A percentile compares a stretch with the other conserved stretches of the same genome.
phyloP scores from a whole-genome alignment of 2,329 filamentous ascomycete species.

The Intubia oerlemansii region DNA sequence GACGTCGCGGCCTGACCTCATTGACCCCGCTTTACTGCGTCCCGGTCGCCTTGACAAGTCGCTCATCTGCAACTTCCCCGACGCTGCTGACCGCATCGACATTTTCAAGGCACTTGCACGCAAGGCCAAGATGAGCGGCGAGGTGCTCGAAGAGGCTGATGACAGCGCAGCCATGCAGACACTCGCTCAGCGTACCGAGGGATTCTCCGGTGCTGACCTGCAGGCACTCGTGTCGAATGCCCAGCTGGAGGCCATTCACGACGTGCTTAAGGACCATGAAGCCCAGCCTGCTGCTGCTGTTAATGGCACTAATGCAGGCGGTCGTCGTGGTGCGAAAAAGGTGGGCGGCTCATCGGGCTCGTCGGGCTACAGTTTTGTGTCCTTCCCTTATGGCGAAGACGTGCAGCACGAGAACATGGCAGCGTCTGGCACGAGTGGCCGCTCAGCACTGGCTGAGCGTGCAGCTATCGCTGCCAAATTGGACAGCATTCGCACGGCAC shows the following conservation, averaged over 20 bases:
- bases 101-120: constrained; percentile 69
- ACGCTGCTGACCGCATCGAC: constrained; percentile 59
- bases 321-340: constrained; percentile 1
- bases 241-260: constrained; percentile 90
- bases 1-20: constrained; percentile 80
- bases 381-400: constrained; percentile 60
- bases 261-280: constrained; percentile 49
- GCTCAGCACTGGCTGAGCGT: constrained; percentile 49
- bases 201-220: constrained; percentile 84
- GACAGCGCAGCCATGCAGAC: constrained; percentile 30
- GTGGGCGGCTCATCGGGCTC: constrained; percentile 6
- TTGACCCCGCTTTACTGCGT: constrained; percentile 79
- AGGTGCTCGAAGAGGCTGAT: constrained; percentile 28
- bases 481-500: constrained; percentile 51
- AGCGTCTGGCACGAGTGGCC: too few species aligned
- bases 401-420: too few species aligned
- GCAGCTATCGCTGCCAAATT: constrained; percentile 67
- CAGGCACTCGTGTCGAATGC: constrained; percentile 93
- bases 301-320: constrained; percentile 9
- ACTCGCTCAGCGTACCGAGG: constrained; percentile 60
- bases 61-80: constrained; percentile 75
- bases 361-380: constrained; percentile 39
- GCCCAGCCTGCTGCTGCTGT: constrained; percentile 10
- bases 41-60: constrained; percentile 89
- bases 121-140: constrained; percentile 53